Conservation (phyloP, 805 yeast species). For the Wickerhamomyces bovis region DNA sequence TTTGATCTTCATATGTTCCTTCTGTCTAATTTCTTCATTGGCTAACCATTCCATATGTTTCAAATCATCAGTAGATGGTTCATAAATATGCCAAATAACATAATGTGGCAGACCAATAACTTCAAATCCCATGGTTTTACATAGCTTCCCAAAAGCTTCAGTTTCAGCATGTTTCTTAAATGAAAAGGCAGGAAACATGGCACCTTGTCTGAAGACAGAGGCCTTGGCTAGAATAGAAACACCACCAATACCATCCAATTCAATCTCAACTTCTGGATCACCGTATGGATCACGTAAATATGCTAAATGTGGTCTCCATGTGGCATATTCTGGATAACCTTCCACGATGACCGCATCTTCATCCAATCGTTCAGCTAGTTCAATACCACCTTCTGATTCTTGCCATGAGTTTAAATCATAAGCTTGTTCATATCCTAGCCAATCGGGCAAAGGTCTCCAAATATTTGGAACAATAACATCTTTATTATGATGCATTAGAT, state of each 20-base stretch:
- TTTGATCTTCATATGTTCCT: slow-evolving; percentile 56
- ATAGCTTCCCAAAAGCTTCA: slow-evolving; percentile 91
- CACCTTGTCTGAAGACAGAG: slow-evolving; percentile 76
- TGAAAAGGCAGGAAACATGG: slow-evolving; percentile 95
- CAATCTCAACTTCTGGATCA: slow-evolving; percentile 89
- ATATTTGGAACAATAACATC: slow-evolving; percentile 95
- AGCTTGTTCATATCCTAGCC: slow-evolving; percentile 81
- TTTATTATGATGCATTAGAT: slow-evolving; percentile 82
- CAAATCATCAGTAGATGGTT: slow-evolving; percentile 89
- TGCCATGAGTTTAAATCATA: slow-evolving; percentile 84
- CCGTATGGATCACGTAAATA: slow-evolving; percentile 93
- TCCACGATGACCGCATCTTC: slow-evolving; percentile 97
- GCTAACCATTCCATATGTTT: slow-evolving; percentile 88
- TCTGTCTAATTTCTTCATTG: slow-evolving; percentile 61
- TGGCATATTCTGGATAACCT: slow-evolving; percentile 94
- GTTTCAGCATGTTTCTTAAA: slow-evolving; percentile 97
- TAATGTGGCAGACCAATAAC: slow-evolving; percentile 92
- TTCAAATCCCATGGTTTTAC: slow-evolving; percentile 77
- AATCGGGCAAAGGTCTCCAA: slow-evolving; percentile 85
- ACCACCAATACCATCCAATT: slow-evolving; percentile 95
- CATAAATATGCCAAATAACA: slow-evolving; percentile 94
- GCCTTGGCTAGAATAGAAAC: slow-evolving; percentile 90
- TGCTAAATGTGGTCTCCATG: slow-evolving; percentile 97
- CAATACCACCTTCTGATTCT: slow-evolving; percentile 76
- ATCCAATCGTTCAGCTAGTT: slow-evolving; percentile 67